These are phyloP conservation scores for Neurospora sp. DNA, from an alignment of 495 filamentous ascomycete species.

Conservation along the genomic window DNA sequence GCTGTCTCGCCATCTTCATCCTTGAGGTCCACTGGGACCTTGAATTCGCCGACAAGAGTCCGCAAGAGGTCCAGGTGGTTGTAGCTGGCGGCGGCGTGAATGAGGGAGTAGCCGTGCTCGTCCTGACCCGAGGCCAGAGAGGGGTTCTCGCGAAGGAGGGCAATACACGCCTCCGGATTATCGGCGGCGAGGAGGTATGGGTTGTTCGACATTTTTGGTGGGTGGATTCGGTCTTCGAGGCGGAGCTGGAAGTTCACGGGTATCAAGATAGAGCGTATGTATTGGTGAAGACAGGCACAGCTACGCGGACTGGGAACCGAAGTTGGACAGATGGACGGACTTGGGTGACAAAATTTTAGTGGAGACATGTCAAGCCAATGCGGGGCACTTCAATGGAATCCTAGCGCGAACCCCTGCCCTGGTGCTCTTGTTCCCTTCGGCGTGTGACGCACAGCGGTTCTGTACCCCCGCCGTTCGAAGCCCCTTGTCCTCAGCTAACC, in stretches of 20 bases:
- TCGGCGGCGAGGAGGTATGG: conserved; percentile 72
- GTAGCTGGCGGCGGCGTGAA: conserved; percentile 91
- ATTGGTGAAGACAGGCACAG: neutral
- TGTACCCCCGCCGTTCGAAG: neutral
- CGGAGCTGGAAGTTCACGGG: neutral
- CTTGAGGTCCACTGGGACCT: conserved; percentile 64
- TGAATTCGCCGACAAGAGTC: conserved; percentile 63
- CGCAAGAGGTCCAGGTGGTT: conserved; percentile 72
- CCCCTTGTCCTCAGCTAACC: neutral
- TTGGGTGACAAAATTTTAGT: conserved; percentile 5
- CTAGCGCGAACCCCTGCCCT: neutral
- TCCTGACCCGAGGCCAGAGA: conserved; percentile 61
- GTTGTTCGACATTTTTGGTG: conserved; percentile 44
- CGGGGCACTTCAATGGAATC: neutral
- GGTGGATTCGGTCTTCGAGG: neutral
- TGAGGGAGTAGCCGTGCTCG: conserved; percentile 77
- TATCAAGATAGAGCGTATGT: neutral
- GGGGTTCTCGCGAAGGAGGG: conserved; percentile 56
- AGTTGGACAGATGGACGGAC: neutral
- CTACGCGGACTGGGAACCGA: neutral
- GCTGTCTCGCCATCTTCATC: conserved; percentile 90
- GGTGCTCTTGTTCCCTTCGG: neutral
- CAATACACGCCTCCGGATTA: conserved; percentile 52
- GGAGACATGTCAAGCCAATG: neutral
- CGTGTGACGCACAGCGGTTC: neutral